Evolutionary conservation across 2,329 filamentous ascomycete species (phyloP), one percentile per base, ranked within the genome.

Genomic region (Raffaelea albimanens): DNA sequence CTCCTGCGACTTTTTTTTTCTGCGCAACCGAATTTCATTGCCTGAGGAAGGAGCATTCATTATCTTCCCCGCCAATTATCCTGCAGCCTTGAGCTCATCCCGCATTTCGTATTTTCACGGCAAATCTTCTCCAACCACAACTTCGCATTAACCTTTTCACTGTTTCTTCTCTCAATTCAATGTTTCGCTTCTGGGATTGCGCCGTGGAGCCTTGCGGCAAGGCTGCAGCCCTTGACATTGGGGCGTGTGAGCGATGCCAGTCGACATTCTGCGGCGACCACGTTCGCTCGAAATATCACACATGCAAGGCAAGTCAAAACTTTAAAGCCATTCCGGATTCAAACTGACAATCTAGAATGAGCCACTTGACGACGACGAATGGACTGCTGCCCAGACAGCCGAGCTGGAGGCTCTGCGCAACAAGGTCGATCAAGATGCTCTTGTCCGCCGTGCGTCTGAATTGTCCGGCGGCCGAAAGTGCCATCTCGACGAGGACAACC

Each of bases 351-450:
- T n/a, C n/a, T n/a, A n/a, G 42, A 34, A 33, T 16, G 19, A 9
- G 8, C 43, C 44, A 5, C 18, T 49, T 10, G 44, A 50, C 16
- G 40, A 50, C n/a, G 44, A 50, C 18, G 41, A n/a, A 2, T 50
- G 44, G 44, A 16, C 41, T 8, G 41, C 44, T 2, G 44, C 36
- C 9, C 48, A 50, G 29, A 46, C 44, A 16, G 44, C 44, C 5
- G 48, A 50, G 25, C 40, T 50, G 19, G 13, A 10, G 1, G 34
- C 48, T 1, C 44, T 50, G 7, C 31, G 7, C 31, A 19, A 8
- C 19, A 46, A 46, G 18, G 18, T 38, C 0, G 21, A 44, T 23
- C 16, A 43, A 14, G 21, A 25, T 8, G 48, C 48, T 0, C 36
- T 47, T 1, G 4, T 41, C 13, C 22, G 13, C 10, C 48, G 25